Percentiles rank a stretch among this genome's conserved stretches.
Conservation (phyloP, 2,329 filamentous ascomycete genomes). For the Fusarium sp. region DNA sequence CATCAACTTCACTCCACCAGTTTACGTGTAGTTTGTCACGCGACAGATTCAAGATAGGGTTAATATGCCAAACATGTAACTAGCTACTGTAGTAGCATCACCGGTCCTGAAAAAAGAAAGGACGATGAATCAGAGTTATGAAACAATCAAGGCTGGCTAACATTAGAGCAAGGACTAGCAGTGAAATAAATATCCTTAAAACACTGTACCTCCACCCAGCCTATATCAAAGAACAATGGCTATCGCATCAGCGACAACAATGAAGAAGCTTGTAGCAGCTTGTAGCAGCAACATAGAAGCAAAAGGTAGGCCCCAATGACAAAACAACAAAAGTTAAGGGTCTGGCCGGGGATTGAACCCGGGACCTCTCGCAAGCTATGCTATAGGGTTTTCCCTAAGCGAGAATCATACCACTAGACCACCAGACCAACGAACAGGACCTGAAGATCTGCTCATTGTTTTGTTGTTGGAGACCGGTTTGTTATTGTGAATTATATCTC, state of each 20-base stretch:
- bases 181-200: too few species aligned
- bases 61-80: background rate
- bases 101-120: background rate
- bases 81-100: background rate
- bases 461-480: background rate
- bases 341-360: constrained; percentile 61
- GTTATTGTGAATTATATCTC: background rate
- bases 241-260: background rate
- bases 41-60: background rate
- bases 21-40: background rate
- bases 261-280: too few species aligned
- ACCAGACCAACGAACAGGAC: constrained; percentile 54
- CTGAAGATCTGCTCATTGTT: constrained; percentile 16
- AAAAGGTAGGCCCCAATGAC: too few species aligned
- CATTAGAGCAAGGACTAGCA: too few species aligned
- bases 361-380: constrained; percentile 58
- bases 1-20: background rate
- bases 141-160: too few species aligned
- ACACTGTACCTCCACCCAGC: too few species aligned
- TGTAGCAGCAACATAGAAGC: too few species aligned
- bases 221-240: background rate
- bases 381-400: constrained; percentile 68
- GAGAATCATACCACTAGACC: constrained; percentile 79
- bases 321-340: constrained; percentile 47
- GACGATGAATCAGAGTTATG: too few species aligned